Conservation (phyloP, 2,329 filamentous ascomycete species). For the Scleromitrula shiraiana region DNA sequence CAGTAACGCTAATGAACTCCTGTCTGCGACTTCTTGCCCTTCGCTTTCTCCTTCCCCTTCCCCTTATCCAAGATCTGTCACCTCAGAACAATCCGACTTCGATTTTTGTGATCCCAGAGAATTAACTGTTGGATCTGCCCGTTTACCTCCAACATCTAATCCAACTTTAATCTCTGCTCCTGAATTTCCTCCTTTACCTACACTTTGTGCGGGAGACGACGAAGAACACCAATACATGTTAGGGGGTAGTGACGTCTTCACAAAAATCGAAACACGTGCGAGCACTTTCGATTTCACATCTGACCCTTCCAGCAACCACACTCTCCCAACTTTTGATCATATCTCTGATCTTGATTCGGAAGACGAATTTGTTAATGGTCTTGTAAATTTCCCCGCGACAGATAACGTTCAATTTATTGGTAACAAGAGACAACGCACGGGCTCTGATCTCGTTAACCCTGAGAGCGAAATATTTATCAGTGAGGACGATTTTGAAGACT, state of each 20-base stretch:
- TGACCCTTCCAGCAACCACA: constrained; percentile 40
- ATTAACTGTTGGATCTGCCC: constrained; percentile 60
- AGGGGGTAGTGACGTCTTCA: constrained; percentile 29
- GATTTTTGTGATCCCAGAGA: constrained; percentile 91
- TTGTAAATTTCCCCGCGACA: constrained; percentile 59
- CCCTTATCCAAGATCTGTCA: constrained; percentile 62
- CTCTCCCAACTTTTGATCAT: constrained; percentile 70
- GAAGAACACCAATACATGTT: constrained; percentile 45
- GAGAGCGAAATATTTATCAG: constrained; percentile 73
- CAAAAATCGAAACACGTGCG: constrained; percentile 36
- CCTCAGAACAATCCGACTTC: constrained; percentile 55
- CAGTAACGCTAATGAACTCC: constrained; percentile 57
- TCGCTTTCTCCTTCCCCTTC: constrained; percentile 83
- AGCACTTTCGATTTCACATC: constrained; percentile 39
- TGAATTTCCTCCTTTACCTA: constrained; percentile 59
- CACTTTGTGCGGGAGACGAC: constrained; percentile 54
- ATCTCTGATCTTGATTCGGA: constrained; percentile 87
- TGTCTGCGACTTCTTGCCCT: constrained; percentile 67
- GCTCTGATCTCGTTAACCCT: constrained; percentile 57
- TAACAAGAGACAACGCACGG: constrained; percentile 62
- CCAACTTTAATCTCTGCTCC: constrained; percentile 38
- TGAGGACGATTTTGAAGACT: constrained; percentile 67
- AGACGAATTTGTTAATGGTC: constrained; percentile 70
- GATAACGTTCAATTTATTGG: constrained; percentile 52
- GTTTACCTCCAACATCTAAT: constrained; percentile 18